phyloP scores from a whole-genome alignment of 805 yeast species.

The Cephaloascus albidus region DNA sequence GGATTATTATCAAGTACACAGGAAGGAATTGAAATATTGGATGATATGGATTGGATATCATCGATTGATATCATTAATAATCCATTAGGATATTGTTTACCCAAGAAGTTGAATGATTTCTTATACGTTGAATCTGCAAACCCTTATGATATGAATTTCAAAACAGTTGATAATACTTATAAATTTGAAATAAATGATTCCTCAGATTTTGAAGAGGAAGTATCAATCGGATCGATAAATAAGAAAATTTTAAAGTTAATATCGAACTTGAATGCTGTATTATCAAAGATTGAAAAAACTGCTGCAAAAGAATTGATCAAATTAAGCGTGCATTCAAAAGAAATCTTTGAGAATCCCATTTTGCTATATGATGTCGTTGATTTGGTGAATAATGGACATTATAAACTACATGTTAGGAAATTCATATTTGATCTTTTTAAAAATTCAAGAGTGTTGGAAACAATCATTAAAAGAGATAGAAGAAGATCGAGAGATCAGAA shows the following conservation, averaged over 20 bases:
- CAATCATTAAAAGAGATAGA: constrained; percentile 36
- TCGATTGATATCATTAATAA: constrained; percentile 31
- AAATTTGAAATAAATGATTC: constrained; percentile 1
- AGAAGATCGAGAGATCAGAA: constrained; percentile 11
- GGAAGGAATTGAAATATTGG: constrained; percentile 79
- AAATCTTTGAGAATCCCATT: constrained; percentile 43
- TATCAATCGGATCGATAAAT: constrained; percentile 4
- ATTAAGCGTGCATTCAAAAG: constrained; percentile 40
- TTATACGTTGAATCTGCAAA: constrained; percentile 10
- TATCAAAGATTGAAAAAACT: constrained; percentile 24
- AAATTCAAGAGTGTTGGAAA: constrained; percentile 42
- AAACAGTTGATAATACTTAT: constrained; percentile 1
- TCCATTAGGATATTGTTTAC: constrained; percentile 21
- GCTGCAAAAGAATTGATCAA: constrained; percentile 50
- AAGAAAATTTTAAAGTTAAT: constrained; percentile 12
- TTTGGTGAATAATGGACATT: constrained; percentile 48
- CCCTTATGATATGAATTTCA: constrained; percentile 19
- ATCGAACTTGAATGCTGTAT: constrained; percentile 10
- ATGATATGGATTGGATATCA: constrained; percentile 69
- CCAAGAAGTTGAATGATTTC: constrained; percentile 13
- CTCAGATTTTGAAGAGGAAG: constrained; percentile 1
- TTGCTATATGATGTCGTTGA: constrained; percentile 43
- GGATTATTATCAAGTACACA: constrained; percentile 66
- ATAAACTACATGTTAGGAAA: constrained; percentile 52
- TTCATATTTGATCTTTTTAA: constrained; percentile 60